Evolutionary conservation across 2,329 filamentous ascomycete species (phyloP), one percentile per base, ranked within the genome.

Genomic region (Trichoderma afroharzianum): DNA sequence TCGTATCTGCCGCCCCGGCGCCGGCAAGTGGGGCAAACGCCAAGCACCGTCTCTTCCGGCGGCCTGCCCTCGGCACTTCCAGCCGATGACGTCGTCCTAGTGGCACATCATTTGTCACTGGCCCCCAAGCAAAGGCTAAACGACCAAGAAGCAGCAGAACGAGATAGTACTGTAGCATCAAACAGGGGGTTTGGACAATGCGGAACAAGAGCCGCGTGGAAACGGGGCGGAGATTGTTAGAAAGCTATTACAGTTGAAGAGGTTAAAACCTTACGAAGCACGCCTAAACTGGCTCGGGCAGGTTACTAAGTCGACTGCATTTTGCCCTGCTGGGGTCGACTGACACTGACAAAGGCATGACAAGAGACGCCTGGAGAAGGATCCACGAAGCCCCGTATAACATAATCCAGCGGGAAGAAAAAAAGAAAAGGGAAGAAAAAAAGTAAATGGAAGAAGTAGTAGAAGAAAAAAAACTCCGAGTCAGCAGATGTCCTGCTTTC

Each of bases 401-500:
- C 57, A 32, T 32, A 58, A 58, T 12, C 39, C 39, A n/a, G 21
- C 28, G 28, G 33, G 39, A 66, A 66, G 28, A 55, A 68, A 59
- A 43, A 14, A 32, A n/a, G 15, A 43, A 28, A 24, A 24, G 30
- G 30, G 21, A 30, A 12, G 21, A 26, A 53, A 14, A 36, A 24
- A 53, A 30, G 30, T 21, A 43, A n/a, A n/a, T n/a, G 15, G 15
- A 9, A n/a, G 39, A 43, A 53, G 39, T 26, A 64, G 24, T 55
- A 68, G 28, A 43, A n/a, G 6, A 43, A n/a, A 55, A 63, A 63
- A 63, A 43, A 32, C 24, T 33, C 59, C 68, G 68, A 63, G 68
- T 70, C 68, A 70, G 68, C 69, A 61, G 59, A 26, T 63, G 50
- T 70, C 59, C 32, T 71, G 33, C 59, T 61, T 71, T 67, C 69